Evolutionary conservation across 768 basidiomycete species (phyloP).

Genomic region (Boletellus ananas): DNA sequence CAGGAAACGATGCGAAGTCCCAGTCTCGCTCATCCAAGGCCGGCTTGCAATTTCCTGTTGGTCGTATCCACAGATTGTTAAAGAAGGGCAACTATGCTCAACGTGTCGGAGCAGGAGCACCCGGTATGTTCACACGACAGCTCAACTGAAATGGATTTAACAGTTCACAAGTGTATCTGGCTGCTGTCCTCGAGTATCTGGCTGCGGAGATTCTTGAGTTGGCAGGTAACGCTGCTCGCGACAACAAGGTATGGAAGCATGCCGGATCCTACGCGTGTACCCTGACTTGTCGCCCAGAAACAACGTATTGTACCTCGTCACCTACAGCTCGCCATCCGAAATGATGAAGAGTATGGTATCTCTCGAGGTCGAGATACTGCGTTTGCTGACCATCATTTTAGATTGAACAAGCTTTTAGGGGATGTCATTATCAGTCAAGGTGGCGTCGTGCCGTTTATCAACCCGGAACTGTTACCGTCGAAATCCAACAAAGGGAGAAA

Average conservation of each 20-base stretch:
- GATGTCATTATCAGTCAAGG: slow-evolving; percentile 72
- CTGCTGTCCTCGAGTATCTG: slow-evolving; percentile 84
- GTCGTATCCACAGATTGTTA: slow-evolving; percentile 76
- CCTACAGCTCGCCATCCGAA: slow-evolving; percentile 70
- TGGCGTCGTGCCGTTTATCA: slow-evolving; percentile 70
- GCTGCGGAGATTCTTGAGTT: slow-evolving; percentile 85
- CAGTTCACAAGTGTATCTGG: slow-evolving; percentile 59
- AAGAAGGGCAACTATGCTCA: slow-evolving; percentile 72
- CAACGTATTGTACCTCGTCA: slow-evolving; percentile 78
- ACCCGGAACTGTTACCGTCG: slow-evolving; percentile 44
- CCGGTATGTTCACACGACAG: slow-evolving; percentile 40
- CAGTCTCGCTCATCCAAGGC: slow-evolving; percentile 66
- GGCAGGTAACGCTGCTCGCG: slow-evolving; percentile 74
- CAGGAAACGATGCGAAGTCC: slow-evolving; percentile 50
- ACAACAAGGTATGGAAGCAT: slow-evolving; percentile 49
- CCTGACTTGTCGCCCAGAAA: slow-evolving; percentile 37
- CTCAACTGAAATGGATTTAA: background rate
- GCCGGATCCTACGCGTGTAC: background rate
- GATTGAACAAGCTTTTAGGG: slow-evolving; percentile 54
- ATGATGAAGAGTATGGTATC: slow-evolving; percentile 63
- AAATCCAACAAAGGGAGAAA: slow-evolving; percentile 47
- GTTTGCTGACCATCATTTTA: slow-evolving; percentile 14
- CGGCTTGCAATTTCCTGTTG: slow-evolving; percentile 73
- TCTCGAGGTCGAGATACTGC: background rate
- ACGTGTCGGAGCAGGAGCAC: slow-evolving; percentile 66